phyloP scores from a whole-genome alignment of 2,329 filamentous ascomycete genomes.

The Fusarium fracticaudum region DNA sequence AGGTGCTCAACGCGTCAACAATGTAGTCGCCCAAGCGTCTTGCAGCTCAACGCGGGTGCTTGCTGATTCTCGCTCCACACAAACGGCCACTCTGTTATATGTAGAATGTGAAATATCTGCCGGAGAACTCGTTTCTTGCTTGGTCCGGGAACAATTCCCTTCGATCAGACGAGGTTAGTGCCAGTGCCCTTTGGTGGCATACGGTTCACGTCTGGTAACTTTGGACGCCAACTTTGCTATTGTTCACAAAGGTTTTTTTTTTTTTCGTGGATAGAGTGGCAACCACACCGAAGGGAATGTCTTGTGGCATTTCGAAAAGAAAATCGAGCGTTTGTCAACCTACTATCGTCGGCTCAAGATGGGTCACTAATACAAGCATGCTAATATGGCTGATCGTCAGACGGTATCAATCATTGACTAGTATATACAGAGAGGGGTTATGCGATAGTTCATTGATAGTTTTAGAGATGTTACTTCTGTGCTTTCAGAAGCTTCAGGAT shows the following conservation, averaged over 20 bases:
- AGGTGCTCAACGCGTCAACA: neutral
- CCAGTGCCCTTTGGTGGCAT: neutral
- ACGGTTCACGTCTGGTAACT: neutral
- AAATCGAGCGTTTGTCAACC: neutral
- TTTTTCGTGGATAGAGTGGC: no score
- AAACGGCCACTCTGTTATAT: conserved; percentile 11
- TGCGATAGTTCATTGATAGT: conserved; percentile 26
- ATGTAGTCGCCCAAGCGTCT: conserved; percentile 1
- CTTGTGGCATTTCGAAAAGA: no score
- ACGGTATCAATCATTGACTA: neutral
- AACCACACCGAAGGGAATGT: neutral
- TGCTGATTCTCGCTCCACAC: conserved; percentile 36
- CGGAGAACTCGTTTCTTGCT: neutral
- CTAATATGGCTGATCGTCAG: conserved; percentile 8
- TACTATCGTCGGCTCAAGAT: neutral
- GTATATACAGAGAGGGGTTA: conserved; percentile 26
- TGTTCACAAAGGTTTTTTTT: neutral
- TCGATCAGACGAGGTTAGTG: neutral
- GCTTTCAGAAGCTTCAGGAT: conserved; percentile 83
- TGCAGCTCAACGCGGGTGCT: conserved; percentile 19
- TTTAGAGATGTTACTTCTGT: conserved; percentile 49
- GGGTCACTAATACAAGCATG: neutral
- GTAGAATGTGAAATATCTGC: conserved; percentile 4
- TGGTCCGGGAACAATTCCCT: neutral
- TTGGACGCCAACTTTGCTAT: neutral